Evolutionary conservation across 192 early-diverging fungal species (phyloP).

Genomic region (Backusella morwellensis): DNA sequence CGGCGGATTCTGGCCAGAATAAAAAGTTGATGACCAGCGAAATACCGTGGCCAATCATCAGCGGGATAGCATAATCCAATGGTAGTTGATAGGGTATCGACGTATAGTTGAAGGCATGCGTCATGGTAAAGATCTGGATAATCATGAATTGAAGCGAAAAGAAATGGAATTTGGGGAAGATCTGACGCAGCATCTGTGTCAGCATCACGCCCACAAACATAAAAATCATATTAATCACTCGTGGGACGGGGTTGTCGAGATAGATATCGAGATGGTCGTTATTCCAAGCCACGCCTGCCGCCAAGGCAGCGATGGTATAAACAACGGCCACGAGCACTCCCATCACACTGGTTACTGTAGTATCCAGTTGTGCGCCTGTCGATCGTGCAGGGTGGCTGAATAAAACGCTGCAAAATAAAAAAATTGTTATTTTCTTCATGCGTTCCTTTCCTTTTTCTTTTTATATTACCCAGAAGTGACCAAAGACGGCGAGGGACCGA

Average conservation of each 20-base stretch:
- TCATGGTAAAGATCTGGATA: constrained; percentile 42
- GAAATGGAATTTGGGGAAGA: constrained; percentile 45
- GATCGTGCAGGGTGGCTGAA: constrained; percentile 49
- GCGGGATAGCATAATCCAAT: constrained; percentile 32
- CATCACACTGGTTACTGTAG: constrained; percentile 40
- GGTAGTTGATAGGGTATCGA: constrained; percentile 8
- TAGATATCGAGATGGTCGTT: constrained; percentile 5
- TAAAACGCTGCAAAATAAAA: constrained; percentile 16
- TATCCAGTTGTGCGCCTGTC: constrained; percentile 49
- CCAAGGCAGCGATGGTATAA: constrained; percentile 39
- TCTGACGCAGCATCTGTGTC: constrained; percentile 35
- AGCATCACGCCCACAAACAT: constrained; percentile 44
- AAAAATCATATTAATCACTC: constrained; percentile 36
- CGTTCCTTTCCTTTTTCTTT: background rate
- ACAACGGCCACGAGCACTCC: constrained; percentile 36
- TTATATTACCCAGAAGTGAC: constrained; percentile 20
- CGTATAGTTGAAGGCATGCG: constrained; percentile 16
- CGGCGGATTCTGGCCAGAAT: constrained; percentile 51
- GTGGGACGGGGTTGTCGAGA: constrained; percentile 24
- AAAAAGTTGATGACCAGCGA: constrained; percentile 40
- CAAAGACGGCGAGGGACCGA: constrained; percentile 35
- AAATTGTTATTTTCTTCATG: background rate
- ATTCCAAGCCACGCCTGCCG: constrained; percentile 34
- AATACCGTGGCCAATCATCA: constrained; percentile 41
- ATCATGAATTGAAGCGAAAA: constrained; percentile 47